Evolutionary conservation across 2,329 filamentous ascomycete species (phyloP).

Genomic region (Trichophyton benhamiae): DNA sequence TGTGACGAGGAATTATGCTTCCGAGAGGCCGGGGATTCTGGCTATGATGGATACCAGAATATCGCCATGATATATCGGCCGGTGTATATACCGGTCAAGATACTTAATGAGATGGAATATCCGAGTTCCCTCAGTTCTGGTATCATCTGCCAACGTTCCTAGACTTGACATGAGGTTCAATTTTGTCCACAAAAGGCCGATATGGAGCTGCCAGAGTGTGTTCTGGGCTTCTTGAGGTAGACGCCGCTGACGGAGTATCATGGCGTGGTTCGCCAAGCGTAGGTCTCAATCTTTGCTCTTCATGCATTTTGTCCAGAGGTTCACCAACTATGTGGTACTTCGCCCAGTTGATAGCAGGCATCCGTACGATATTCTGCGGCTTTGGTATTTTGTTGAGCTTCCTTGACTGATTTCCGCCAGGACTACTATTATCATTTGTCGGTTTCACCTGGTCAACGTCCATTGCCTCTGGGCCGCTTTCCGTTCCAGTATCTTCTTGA

Average conservation of each 20-base stretch:
- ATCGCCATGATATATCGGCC: not conserved
- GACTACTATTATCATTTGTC: not conserved
- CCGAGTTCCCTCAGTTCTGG: conserved; percentile 12
- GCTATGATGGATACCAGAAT: not conserved
- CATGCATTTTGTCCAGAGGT: conserved; percentile 70
- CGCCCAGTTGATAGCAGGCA: conserved; percentile 84
- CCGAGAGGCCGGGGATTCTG: too few species aligned
- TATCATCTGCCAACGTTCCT: conserved; percentile 22
- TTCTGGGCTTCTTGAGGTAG: conserved; percentile 28
- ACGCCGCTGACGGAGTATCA: conserved; percentile 22
- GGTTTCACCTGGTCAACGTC: conserved; percentile 9
- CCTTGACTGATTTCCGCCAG: conserved; percentile 6
- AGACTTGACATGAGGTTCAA: conserved; percentile 27
- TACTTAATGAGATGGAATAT: not conserved
- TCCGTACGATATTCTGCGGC: conserved; percentile 71
- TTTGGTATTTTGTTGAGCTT: conserved; percentile 56
- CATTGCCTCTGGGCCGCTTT: conserved; percentile 12
- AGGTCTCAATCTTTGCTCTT: conserved; percentile 60
- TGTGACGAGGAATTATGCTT: too few species aligned
- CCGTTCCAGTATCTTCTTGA: conserved; percentile 26
- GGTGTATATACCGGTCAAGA: not conserved
- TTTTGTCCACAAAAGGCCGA: conserved; percentile 44
- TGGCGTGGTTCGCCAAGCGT: conserved; percentile 31
- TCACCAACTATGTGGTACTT: conserved; percentile 87
- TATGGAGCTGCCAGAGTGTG: conserved; percentile 47